phyloP scores from a whole-genome alignment of 495 filamentous ascomycete species.

The Neurospora sp. region DNA sequence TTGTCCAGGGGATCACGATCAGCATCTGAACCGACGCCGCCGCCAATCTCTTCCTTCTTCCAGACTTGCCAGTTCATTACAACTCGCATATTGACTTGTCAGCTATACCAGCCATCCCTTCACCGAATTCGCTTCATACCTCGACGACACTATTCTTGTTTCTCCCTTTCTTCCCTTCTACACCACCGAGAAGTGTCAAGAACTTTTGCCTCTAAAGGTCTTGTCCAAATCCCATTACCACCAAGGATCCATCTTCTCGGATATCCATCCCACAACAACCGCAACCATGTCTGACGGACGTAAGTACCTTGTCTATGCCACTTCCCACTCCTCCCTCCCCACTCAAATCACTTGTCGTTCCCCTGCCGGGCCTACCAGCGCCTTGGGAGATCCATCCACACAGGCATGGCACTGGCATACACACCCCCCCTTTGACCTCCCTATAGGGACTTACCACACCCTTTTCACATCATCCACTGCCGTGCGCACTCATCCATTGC shows the following conservation, averaged over 20 bases:
- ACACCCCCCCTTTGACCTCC: background rate
- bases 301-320: slow-evolving; percentile 10
- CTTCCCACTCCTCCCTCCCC: background rate
- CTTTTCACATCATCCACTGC: background rate
- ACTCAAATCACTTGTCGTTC: background rate
- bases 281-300: slow-evolving; percentile 24
- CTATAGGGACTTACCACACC: background rate
- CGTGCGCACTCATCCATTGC: background rate
- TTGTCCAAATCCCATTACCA: background rate
- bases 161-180: background rate
- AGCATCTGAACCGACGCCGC: background rate
- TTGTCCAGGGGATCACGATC: background rate
- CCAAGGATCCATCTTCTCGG: background rate
- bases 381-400: background rate
- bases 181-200: background rate
- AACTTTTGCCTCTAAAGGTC: background rate
- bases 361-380: background rate
- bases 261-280: background rate
- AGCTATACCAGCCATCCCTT: background rate
- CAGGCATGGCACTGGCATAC: background rate
- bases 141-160: background rate
- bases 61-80: slow-evolving; percentile 11
- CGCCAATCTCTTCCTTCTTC: slow-evolving; percentile 22
- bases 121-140: background rate
- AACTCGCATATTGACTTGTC: slow-evolving; percentile 16